Conservation (phyloP, 140 eudicot species). For the Stevia rebaudiana region DNA sequence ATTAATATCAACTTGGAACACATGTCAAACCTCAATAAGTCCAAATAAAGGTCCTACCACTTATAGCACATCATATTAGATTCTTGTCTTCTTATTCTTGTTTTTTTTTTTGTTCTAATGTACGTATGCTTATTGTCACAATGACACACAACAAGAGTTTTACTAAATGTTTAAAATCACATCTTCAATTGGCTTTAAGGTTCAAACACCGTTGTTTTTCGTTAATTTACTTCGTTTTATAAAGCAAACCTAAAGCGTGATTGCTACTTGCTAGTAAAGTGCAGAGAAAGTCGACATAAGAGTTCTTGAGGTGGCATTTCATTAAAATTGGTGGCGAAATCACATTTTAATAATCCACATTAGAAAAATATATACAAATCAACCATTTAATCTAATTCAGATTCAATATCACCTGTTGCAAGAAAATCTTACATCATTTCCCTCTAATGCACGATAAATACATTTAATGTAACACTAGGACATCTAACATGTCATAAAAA, state of each 20-base stretch:
- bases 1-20: constrained; percentile 1
- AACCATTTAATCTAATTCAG: neutral
- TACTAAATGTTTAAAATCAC: neutral
- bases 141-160: constrained; percentile 10
- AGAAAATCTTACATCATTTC: constrained; percentile 12
- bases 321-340: neutral
- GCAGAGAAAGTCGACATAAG: no score
- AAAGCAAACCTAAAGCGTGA: no score
- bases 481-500: constrained; percentile 3
- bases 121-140: constrained; percentile 13
- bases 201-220: neutral
- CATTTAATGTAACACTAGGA: neutral
- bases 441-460: neutral
- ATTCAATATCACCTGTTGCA: constrained; percentile 10
- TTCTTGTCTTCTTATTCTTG: constrained; percentile 19
- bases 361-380: no score
- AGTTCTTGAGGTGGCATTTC: no score
- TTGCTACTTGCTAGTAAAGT: no score
- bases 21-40: constrained; percentile 18
- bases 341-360: neutral
- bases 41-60: constrained; percentile 18
- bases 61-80: constrained; percentile 14
- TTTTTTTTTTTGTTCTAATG: neutral
- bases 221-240: no score
- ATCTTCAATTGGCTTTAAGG: neutral